Evolutionary conservation across 352 stramenopile species (phyloP), one percentile per base, ranked within the genome.

Genomic region (Pythium phragmiticola): DNA sequence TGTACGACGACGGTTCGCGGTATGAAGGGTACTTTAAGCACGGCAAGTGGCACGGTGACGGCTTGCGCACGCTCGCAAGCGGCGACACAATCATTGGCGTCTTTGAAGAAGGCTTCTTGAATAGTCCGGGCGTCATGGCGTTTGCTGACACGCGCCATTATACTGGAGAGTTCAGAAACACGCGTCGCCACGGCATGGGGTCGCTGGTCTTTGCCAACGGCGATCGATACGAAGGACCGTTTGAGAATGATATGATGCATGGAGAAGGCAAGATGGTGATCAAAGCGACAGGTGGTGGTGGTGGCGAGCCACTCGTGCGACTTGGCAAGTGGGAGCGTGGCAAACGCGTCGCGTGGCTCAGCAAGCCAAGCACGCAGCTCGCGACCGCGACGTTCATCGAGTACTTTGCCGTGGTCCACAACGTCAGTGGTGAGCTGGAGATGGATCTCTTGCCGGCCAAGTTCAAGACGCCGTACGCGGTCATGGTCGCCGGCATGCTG

Each of bases 141-240:
- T 94, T 89, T 68, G 69, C 71, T 7, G 85, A 94, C 53, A 82
- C 83, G 49, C 75, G 83, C 0, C 80, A 90, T 36, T 94, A 94
- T 50, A 60, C 63, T 13, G 83, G 85, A n/a, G 69, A 75, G 6
- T 92, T 94, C 57, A 43, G 17, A 7, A 60, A 74, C 52, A 92
- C 85, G 11, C 65, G 75, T 7, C 74, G 84, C 7, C 80, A 98
- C 28, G 92, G 92, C 5, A 59, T 84, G 34, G 92, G 93, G 6
- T 75, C 88, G 33, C 57, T 98, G 14, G 89, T 80, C 3, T 96
- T 95, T 59, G 72, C 84, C 0, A 96, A 92, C 51, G 91, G 92
- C 3, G 94, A 97, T 55, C 76, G 78, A 1, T 98, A 98, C 69
- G 88, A 97, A 68, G 94, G 94, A 7, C 73, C 90, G 37, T 98